Base-by-base conservation (phyloP, 257 asterid genomes). In the Solanum lycopersicoides region DNA sequence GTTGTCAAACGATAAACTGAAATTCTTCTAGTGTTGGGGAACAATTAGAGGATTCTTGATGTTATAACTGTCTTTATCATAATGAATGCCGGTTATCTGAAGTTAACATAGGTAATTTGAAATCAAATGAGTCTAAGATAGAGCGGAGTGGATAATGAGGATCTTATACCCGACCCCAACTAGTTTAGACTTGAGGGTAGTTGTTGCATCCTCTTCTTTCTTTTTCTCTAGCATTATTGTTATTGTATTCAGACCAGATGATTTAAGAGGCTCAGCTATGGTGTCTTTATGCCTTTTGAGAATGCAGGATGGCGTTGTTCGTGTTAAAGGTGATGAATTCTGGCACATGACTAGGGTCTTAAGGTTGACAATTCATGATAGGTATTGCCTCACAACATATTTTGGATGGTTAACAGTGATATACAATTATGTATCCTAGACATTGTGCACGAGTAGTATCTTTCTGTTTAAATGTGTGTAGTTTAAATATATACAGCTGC, bases 301-400 rank as follows among this genome's bases (percentile, higher is more conserved):
- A 23, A 87, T 92, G 89, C 92, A 97, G 99, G 99, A 98, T 87
- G 95, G 93, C 76, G 73, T 91, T 88, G 98, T 97, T 63, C 97
- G 94, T 37, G 93, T 97, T 83, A 89, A 93, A 89, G 99, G 99
- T 56, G 99, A 97, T 76, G 99, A 97, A 83, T 95, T 93, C 93
- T 96, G 98, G 98, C 99, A 97, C 92, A 96, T 95, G 97, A 94
- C 96, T 8, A 97, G 91, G 91, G 99, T 97, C 88, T 90, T 97
- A 65, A 89, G 99, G 85, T 90, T 97, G 85, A 93, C 90, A 87
- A 77, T 92, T 41, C 77, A 96, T 66, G 99, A 95, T 87, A 97
- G 98, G 99, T 96, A 93, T 66, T 37, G 65, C 50, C 75, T 63
- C 2, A 28, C 44, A 39, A 23, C 60, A 23, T 83, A 60, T 60